These are phyloP conservation scores for Parascedosporium putredinis DNA, from an alignment of 2,329 filamentous ascomycete species.

Conservation along the genomic window DNA sequence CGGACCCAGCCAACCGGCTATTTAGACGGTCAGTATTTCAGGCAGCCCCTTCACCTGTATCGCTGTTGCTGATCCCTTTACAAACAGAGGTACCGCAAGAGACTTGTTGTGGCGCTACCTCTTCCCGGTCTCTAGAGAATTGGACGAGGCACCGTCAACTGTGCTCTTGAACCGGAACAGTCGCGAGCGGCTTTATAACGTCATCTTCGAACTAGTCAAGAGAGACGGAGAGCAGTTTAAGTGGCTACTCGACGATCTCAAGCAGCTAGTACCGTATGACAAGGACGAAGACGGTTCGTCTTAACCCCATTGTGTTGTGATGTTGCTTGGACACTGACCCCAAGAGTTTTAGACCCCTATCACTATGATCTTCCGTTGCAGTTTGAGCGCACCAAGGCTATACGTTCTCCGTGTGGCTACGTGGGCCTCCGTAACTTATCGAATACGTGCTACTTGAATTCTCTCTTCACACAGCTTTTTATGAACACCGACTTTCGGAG, in stretches of 20 bases:
- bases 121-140: slow-evolving; percentile 43
- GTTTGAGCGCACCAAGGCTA: slow-evolving; percentile 55
- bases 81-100: slow-evolving; percentile 15
- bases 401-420: slow-evolving; percentile 72
- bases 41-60: background rate
- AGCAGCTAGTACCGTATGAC: slow-evolving; percentile 25
- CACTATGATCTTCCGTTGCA: slow-evolving; percentile 48
- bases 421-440: slow-evolving; percentile 86
- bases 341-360: slow-evolving; percentile 34
- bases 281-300: slow-evolving; percentile 25
- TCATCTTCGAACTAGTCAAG: slow-evolving; percentile 46
- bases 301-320: background rate
- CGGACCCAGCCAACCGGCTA: background rate
- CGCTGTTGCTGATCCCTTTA: background rate
- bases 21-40: slow-evolving; percentile 1
- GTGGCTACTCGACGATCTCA: slow-evolving; percentile 36
- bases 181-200: slow-evolving; percentile 48
- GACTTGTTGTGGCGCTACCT: slow-evolving; percentile 52
- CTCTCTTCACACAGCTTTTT: slow-evolving; percentile 84
- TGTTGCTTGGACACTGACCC: background rate
- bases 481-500: slow-evolving; percentile 85
- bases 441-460: slow-evolving; percentile 97
- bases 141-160: slow-evolving; percentile 21
- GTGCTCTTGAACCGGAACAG: slow-evolving; percentile 43
- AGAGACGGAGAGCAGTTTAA: slow-evolving; percentile 37